Evolutionary conservation across 345 rosid species (phyloP), one percentile per base, ranked within the genome.

Genomic region (Hypericum androsaemum): DNA sequence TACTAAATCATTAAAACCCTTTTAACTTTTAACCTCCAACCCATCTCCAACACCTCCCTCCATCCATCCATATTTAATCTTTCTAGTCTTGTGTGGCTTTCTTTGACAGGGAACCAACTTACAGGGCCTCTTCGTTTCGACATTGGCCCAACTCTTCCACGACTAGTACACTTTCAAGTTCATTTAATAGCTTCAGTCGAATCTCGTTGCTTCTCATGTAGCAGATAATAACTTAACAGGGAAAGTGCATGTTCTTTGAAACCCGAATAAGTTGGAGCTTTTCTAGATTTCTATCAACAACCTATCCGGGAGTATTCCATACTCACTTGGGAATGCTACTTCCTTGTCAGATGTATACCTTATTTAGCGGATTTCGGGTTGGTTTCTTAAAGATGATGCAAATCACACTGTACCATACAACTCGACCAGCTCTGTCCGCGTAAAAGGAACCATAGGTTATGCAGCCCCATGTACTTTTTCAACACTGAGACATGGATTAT

Each of bases 401-500:
- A 17, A 5, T 39, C 36, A 6, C 12, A 43, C 13, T 47, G 37
- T 41, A 0, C 12, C 5, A 5, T 8, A 1, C 32, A 22, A 12
- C 7, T 50, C 49, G 12, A 50, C 41, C 11, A 58, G 52, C 42
- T 58, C 60, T 2, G 7, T n/a, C 9, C 50, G 36, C n/a, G n/a
- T n/a, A n/a, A n/a, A n/a, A 41, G 72, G 72, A 15, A 45, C 72
- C 6, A 12, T 42, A 4, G 66, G 71, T 47, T 57, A 67, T 39
- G 41, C 50, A 49, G 57, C 68, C 47, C 73, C 64, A 49, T 64
- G 72, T 67, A 61, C 10, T n/a, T n/a, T n/a, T n/a, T n/a, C n/a
- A n/a, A n/a, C n/a, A n/a, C n/a, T n/a, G n/a, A n/a, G n/a, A 11
- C 7, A 12, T 3, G 11, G 7, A n/a, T 2, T 5, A 3, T 8